Conservation (phyloP, 164 flowering plant genomes). For the Saururus chinensis region DNA sequence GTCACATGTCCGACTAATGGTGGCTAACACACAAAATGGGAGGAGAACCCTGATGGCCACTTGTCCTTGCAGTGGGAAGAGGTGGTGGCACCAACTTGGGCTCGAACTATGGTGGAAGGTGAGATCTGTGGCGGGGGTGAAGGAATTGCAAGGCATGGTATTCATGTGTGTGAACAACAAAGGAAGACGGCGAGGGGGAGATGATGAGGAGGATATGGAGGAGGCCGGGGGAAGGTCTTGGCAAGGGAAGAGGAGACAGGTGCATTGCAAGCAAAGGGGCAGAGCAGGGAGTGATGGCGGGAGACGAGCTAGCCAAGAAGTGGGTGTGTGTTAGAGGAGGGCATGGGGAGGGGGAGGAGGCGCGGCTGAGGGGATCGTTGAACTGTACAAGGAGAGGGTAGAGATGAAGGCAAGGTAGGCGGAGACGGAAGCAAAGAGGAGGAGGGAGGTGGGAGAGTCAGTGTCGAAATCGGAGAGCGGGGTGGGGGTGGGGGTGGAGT, state of each 20-base stretch:
- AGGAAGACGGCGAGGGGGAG: conserved; percentile 37
- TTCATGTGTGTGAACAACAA: conserved; percentile 68
- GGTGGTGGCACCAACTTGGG: conserved; percentile 44
- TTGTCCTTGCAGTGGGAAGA: no score
- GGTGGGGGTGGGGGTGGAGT: conserved; percentile 26
- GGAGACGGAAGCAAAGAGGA: conserved; percentile 44
- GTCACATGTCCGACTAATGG: no score
- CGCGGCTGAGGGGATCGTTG: conserved; percentile 42
- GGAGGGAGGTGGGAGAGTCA: conserved; percentile 16
- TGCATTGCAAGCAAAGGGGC: conserved; percentile 66
- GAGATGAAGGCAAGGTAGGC: conserved; percentile 38
- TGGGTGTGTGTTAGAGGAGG: conserved; percentile 5
- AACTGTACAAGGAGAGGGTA: conserved; percentile 36
- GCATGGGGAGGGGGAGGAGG: conserved; percentile 22
- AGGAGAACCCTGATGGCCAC: no score
- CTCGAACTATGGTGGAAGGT: conserved; percentile 20
- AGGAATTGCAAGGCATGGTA: conserved; percentile 59
- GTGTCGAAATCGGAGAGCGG: conserved; percentile 70
- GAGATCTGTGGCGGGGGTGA: not conserved
- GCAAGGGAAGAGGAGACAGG: conserved; percentile 37
- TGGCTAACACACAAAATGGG: no score
- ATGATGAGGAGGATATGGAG: conserved; percentile 51
- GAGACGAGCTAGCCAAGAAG: conserved; percentile 77
- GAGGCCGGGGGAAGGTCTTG: conserved; percentile 14
- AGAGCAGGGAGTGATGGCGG: conserved; percentile 53